Evolutionary conservation across 345 rosid species (phyloP).

Genomic region (Gossypium arboreum): DNA sequence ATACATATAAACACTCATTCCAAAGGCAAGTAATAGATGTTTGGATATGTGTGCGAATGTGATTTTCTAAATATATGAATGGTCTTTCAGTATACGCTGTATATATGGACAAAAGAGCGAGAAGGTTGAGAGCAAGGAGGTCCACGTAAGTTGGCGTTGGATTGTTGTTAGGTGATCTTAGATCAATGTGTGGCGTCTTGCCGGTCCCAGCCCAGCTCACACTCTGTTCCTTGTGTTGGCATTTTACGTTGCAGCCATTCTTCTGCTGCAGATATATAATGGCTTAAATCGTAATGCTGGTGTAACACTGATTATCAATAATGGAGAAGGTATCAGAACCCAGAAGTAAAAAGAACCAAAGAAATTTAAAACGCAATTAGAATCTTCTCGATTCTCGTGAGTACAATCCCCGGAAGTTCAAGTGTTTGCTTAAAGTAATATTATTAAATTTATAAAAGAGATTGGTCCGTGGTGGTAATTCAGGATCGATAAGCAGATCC

Average conservation of each 20-base stretch:
- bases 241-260: not conserved
- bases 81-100: not conserved
- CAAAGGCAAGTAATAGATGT: no score
- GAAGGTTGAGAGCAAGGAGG: not conserved
- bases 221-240: slow-evolving; percentile 2
- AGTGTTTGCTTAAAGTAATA: not conserved
- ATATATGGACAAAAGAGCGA: not conserved
- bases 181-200: not conserved
- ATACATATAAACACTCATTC: no score
- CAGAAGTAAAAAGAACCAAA: not conserved
- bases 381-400: not conserved
- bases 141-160: not conserved
- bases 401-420: not conserved
- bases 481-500: not conserved
- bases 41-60: not conserved
- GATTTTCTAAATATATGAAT: not conserved
- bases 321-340: not conserved
- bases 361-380: not conserved
- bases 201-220: slow-evolving; percentile 8
- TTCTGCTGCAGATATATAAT: slow-evolving; percentile 3
- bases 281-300: not conserved
- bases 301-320: slow-evolving; percentile 8
- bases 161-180: not conserved
- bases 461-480: no score
- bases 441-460: not conserved